These are phyloP conservation scores for Takakia lepidozioides DNA, from an alignment of 225 moss, liverwort and hornwort species.

Conservation along the genomic window DNA sequence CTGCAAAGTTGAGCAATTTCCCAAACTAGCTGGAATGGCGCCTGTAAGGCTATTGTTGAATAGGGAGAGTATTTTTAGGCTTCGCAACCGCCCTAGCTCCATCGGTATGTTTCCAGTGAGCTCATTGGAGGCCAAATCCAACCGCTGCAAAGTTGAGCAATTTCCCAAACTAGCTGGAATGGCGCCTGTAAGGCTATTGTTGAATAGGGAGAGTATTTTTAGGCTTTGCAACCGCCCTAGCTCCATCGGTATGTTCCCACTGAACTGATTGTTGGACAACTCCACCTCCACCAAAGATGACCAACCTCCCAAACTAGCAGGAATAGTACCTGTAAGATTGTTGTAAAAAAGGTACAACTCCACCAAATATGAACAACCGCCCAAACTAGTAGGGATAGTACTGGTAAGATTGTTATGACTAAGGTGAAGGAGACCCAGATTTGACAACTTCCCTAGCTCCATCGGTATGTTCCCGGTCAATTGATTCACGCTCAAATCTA, in stretches of 20 bases:
- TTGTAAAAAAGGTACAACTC: constrained; percentile 63
- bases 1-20: constrained; percentile 17
- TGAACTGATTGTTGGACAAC: constrained; percentile 53
- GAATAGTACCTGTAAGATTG: constrained; percentile 50
- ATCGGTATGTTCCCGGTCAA: constrained; percentile 28
- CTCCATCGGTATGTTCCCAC: constrained; percentile 28
- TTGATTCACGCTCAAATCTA: constrained; percentile 24
- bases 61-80: constrained; percentile 22
- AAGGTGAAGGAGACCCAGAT: constrained; percentile 23
- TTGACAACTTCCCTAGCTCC: constrained; percentile 23
- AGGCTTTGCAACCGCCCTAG: constrained; percentile 35
- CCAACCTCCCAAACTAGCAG: constrained; percentile 50
- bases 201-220: constrained; percentile 20
- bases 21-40: constrained; percentile 6
- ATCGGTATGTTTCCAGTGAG: constrained; percentile 10
- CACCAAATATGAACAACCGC: constrained; percentile 34
- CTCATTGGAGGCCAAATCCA: constrained; percentile 31
- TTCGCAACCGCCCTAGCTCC: constrained; percentile 37
- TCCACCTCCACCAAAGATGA: constrained; percentile 54
- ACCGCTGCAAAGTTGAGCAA: constrained; percentile 23
- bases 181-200: constrained; percentile 16
- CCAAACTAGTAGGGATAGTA: constrained; percentile 26
- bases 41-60: constrained; percentile 16
- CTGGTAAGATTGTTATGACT: constrained; percentile 46
- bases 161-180: constrained; percentile 33